Percentiles rank a stretch among this genome's conserved stretches.
Conservation (phyloP, 148 eudicot species). For the Talinum fruticosum region DNA sequence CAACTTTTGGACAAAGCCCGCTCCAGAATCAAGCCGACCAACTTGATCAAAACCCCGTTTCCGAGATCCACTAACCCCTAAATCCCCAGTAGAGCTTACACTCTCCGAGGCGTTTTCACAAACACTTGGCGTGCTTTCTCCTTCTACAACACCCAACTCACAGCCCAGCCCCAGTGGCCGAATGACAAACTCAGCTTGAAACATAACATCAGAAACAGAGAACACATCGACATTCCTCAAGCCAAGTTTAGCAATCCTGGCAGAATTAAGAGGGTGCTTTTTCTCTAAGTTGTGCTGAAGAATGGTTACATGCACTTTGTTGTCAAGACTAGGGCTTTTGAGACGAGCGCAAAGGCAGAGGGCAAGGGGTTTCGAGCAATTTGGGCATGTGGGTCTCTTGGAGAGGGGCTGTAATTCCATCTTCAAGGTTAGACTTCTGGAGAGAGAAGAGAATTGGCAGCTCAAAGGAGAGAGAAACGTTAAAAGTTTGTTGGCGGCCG, state of each 20-base stretch:
- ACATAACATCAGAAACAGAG: constrained; percentile 63
- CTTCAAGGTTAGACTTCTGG: constrained; percentile 23
- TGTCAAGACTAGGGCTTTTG: constrained; percentile 51
- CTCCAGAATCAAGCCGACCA: constrained; percentile 14
- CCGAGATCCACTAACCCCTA: constrained; percentile 6
- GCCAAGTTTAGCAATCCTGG: constrained; percentile 66
- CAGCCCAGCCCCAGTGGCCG: constrained; percentile 14
- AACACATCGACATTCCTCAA: constrained; percentile 47
- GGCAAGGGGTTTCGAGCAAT: constrained; percentile 67
- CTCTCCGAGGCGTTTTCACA: constrained; percentile 37
- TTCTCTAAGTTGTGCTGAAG: constrained; percentile 75
- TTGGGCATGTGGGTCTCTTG: constrained; percentile 74
- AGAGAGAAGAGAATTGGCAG: neutral
- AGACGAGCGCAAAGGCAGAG: constrained; percentile 65
- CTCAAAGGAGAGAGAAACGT: constrained; percentile 15
- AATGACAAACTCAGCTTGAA: constrained; percentile 49
- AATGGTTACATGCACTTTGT: constrained; percentile 60
- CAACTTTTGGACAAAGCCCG: constrained; percentile 1
- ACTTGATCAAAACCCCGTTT: constrained; percentile 22
- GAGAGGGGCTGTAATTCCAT: constrained; percentile 37
- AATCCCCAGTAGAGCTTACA: constrained; percentile 4
- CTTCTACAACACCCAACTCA: constrained; percentile 18
- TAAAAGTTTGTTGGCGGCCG: constrained; percentile 16
- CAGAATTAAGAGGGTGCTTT: constrained; percentile 84
- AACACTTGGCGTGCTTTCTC: constrained; percentile 30